phyloP scores from a whole-genome alignment of 1,284 basidiomycete species.

The Amylostereum areolatum region DNA sequence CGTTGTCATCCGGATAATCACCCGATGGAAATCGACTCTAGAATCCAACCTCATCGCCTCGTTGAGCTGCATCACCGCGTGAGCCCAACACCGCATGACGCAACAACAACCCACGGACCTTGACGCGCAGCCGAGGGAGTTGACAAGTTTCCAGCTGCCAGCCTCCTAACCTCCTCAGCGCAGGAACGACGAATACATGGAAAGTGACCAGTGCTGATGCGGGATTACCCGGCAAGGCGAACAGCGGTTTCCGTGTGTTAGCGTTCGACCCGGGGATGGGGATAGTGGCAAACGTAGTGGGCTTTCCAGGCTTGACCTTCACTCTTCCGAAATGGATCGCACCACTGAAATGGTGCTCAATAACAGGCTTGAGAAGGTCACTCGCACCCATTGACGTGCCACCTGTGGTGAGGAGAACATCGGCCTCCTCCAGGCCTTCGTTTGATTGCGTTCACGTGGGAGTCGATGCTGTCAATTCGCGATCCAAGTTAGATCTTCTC shows the following conservation, averaged over 20 bases:
- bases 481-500: background rate
- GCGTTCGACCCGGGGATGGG: constrained; percentile 26
- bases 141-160: constrained; percentile 50
- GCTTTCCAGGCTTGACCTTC: constrained; percentile 70
- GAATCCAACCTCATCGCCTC: constrained; percentile 63
- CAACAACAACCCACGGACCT: constrained; percentile 35
- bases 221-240: constrained; percentile 86
- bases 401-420: constrained; percentile 79
- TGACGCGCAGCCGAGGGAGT: constrained; percentile 60
- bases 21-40: constrained; percentile 80
- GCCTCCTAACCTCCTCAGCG: constrained; percentile 68
- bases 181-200: constrained; percentile 80
- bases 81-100: background rate
- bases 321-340: constrained; percentile 78
- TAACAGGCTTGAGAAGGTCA: constrained; percentile 82
- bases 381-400: constrained; percentile 89
- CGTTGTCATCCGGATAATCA: constrained; percentile 43
- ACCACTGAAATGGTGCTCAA: constrained; percentile 73
- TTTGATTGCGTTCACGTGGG: constrained; percentile 54
- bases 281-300: constrained; percentile 82
- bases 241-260: constrained; percentile 51
- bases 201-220: constrained; percentile 87
- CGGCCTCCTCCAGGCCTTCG: constrained; percentile 55
- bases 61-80: constrained; percentile 36
- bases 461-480: constrained; percentile 40